These are phyloP conservation scores for Carpinus viminea DNA, from an alignment of 306 rosid species.

Conservation along the genomic window DNA sequence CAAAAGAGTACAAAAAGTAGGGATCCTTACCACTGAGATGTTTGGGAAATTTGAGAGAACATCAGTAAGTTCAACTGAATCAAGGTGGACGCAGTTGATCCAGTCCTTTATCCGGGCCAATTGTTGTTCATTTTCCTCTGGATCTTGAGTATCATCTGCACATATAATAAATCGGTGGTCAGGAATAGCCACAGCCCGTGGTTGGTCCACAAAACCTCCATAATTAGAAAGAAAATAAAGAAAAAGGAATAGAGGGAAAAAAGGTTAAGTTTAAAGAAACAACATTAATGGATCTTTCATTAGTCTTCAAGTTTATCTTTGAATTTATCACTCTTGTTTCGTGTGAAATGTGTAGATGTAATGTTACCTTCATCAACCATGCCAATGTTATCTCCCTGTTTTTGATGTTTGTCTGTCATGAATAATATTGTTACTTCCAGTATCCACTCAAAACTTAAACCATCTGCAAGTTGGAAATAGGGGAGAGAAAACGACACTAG, in stretches of 20 bases:
- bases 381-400: constrained; percentile 44
- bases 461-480: constrained; percentile 10
- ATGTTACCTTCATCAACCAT: constrained; percentile 70
- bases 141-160: constrained; percentile 79
- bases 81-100: constrained; percentile 62
- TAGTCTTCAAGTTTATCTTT: constrained; percentile 1
- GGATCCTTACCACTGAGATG: constrained; percentile 70
- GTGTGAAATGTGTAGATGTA: constrained; percentile 5
- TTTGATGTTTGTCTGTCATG: constrained; percentile 63
- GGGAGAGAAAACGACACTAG: constrained; percentile 4
- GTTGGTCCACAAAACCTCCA: constrained; percentile 8
- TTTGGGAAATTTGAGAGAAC: constrained; percentile 84
- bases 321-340: not conserved
- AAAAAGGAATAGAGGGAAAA: constrained; percentile 1
- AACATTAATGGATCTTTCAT: constrained; percentile 1
- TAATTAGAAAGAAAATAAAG: not conserved
- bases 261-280: not conserved
- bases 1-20: constrained; percentile 9
- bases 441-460: constrained; percentile 13
- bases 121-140: constrained; percentile 79
- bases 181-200: not conserved
- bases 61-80: constrained; percentile 67
- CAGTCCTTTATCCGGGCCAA: constrained; percentile 71
- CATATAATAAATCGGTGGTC: constrained; percentile 13
- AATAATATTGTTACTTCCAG: constrained; percentile 10